Base-by-base conservation (phyloP, 2,329 filamentous ascomycete species). In the Stagonosporopsis cucurbitacearum region DNA sequence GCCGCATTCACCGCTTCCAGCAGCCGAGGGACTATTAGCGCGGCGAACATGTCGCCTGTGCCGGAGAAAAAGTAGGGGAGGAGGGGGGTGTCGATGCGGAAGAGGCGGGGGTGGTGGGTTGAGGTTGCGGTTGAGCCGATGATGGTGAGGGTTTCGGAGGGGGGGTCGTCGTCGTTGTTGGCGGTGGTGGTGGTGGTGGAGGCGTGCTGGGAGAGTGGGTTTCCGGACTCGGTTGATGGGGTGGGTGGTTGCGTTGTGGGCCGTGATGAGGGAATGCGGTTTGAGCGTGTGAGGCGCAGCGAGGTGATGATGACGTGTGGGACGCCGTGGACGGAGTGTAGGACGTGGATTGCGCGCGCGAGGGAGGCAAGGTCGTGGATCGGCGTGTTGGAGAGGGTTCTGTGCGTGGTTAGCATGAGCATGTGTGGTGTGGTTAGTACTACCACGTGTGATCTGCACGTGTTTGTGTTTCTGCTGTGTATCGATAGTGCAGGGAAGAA, bases 11-110 rank as follows among this genome's bases (percentile, higher is more conserved):
- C 89, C 23, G 91, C 92, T 79, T 98, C 91, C 54, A 94, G 88
- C 70, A 99, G 86, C 26, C 94, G 87, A 36, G 91, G 91, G 1
- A 96, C 87, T 71, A 92, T 92, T 41, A 99, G 82, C 7, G 94
- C 94, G 26, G 92, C 94, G 72, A 99, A 98, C 94, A 99, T 97
- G 79, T 99, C 95, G 42, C 95, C 95, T 0, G 96, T 98, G 36
- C 95, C 95, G 67, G 90, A 92, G 78, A 98, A 99, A 81, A 95
- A 96, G 77, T 92, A 91, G 71, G 96, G 90, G 57, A 97, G 88
- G 25, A 89, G 86, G 0, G 94, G 92, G 53, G 97, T 91, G 52
- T 90, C 86, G 68, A 98, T 88, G 68, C 89, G 88, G 81, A 98
- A 99, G 48, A 94, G 83, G n/a, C 95, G 88, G 0, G 94, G 87